phyloP scores from a whole-genome alignment of 2,329 filamentous ascomycete species.

The Colletotrichum liriopes region DNA sequence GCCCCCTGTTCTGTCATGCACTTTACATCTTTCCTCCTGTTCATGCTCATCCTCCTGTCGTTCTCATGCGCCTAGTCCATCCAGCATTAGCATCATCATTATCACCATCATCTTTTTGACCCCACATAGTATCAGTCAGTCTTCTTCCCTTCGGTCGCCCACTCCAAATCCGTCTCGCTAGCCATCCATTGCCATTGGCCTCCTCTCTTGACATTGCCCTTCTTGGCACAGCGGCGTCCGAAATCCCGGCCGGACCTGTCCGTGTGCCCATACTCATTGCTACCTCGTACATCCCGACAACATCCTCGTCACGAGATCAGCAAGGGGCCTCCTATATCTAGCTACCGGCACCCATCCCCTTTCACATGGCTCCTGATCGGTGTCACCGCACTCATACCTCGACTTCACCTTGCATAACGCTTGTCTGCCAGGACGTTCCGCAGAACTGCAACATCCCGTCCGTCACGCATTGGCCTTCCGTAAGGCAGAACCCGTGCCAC shows the following conservation, averaged over 20 bases:
- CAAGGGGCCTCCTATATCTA: conserved; percentile 39
- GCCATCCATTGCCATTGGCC: conserved; percentile 26
- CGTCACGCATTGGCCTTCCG: conserved; percentile 29
- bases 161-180: conserved; percentile 23
- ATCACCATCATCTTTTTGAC: background rate
- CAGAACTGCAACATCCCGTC: conserved; percentile 41
- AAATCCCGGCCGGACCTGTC: conserved; percentile 6
- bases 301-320: background rate
- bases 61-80: background rate
- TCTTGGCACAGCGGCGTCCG: conserved; percentile 16
- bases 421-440: conserved; percentile 36
- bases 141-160: conserved; percentile 2
- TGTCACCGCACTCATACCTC: conserved; percentile 29
- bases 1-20: background rate
- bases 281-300: conserved; percentile 10
- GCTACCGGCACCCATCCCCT: conserved; percentile 18
- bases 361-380: conserved; percentile 31
- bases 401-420: conserved; percentile 23
- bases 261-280: conserved; percentile 1
- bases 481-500: conserved; percentile 34
- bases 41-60: background rate
- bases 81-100: background rate
- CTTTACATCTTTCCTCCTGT: conserved; percentile 7
- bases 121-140: background rate
- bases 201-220: conserved; percentile 3